Base-by-base conservation (phyloP, 148 eudicot species). In the Rhododendron kiyosumense region DNA sequence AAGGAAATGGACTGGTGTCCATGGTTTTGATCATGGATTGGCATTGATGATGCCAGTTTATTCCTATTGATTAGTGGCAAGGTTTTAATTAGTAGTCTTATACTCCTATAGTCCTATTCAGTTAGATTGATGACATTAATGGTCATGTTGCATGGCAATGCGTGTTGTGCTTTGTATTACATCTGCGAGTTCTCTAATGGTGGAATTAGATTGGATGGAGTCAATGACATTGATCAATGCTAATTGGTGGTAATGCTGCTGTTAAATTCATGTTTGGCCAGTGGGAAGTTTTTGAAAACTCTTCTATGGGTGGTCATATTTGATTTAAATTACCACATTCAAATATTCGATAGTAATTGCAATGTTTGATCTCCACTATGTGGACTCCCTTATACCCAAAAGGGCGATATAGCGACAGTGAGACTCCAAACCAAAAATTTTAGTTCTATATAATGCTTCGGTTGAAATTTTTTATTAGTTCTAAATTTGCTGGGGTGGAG, bases 1-100 rank as follows among this genome's bases (percentile, higher is more conserved):
- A 46, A 46, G 7, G 81, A 78, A 78, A 45, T 78, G 81, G 52
- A 78, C 1, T 0, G 57, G 20, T 46, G 54, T 46, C 52, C 51
- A 78, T 3, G 4, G 54, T 10, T 4, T 78, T 45, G 30, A 24
- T 20, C 79, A 46, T 78, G 57, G 54, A 78, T 78, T 12, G 54
- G 57, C 14, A 3, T 78, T 2, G n/a, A 38, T 78, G 51, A 13
- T 78, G 4, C 52, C 32, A 78, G 30, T 46, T 78, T 22, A 46
- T 45, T 46, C 17, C 20, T 78, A n/a, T 78, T 78, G 34, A 78
- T 18, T 78, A n/a, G 81, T 46, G 81, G 57, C 81, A 78, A 78
- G 57, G 57, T 11, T 51, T 78, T 46, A 46, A 9, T 8, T 46
- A 46, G 28, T 26, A 46, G 57, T 38, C 20, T 24, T 79, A 28